phyloP scores from a whole-genome alignment of 179 eudicot genomes.

The Vitellaria paradoxa region DNA sequence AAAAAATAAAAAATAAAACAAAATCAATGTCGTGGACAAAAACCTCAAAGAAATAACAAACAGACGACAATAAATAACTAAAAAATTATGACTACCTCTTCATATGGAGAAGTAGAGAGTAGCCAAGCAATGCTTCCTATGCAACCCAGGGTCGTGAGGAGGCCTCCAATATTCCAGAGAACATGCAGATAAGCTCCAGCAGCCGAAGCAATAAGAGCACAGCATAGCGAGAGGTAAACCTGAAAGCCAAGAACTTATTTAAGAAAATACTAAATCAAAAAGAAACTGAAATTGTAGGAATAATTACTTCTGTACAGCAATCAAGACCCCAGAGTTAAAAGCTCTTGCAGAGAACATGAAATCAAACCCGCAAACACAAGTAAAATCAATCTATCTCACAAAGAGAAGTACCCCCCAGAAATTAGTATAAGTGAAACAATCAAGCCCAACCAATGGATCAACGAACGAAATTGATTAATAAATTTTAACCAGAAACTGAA shows the following conservation, averaged over 20 bases:
- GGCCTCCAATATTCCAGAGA: conserved; percentile 86
- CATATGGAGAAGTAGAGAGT: conserved; percentile 42
- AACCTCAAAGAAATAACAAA: not conserved
- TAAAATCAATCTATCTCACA: too few relatives aligned
- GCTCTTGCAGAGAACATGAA: too few relatives aligned
- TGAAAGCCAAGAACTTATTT: conserved; percentile 21
- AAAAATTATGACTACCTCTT: conserved; percentile 49
- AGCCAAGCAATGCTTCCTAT: conserved; percentile 73
- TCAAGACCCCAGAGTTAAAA: not conserved
- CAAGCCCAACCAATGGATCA: not conserved
- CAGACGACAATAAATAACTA: not conserved
- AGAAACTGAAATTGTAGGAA: not conserved
- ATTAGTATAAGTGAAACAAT: not conserved
- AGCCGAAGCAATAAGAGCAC: conserved; percentile 76
- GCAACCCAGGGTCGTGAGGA: conserved; percentile 68
- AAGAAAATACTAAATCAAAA: not conserved
- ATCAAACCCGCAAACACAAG: too few relatives aligned
- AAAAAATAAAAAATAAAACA: not conserved
- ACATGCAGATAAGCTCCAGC: conserved; percentile 83
- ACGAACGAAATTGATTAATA: not conserved
- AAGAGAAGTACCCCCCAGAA: not conserved
- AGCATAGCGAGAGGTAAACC: conserved; percentile 84
- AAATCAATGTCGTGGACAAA: too few relatives aligned
- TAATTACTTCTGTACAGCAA: not conserved
- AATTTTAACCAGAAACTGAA: not conserved